Conservation (phyloP, 495 filamentous ascomycete species). For the Cudoniella acicularis region DNA sequence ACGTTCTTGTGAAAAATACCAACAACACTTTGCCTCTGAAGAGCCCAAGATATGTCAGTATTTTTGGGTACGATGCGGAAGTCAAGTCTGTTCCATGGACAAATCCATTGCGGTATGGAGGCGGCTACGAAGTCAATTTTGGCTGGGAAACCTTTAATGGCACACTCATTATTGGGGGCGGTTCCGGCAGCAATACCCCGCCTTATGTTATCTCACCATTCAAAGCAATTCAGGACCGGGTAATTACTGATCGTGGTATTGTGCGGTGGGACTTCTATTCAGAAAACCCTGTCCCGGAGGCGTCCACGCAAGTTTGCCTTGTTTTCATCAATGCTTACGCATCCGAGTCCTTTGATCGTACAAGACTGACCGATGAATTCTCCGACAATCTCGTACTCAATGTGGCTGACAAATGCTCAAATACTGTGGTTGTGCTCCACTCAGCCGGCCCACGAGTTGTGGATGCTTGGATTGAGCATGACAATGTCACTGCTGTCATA, state of each 20-base stretch:
- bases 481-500: slow-evolving; percentile 40
- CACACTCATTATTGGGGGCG: slow-evolving; percentile 72
- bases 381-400: slow-evolving; percentile 39
- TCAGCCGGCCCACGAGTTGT: background rate
- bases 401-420: slow-evolving; percentile 9
- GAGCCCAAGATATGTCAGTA: slow-evolving; percentile 37
- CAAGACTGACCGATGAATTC: slow-evolving; percentile 17
- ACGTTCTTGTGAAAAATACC: slow-evolving; percentile 60
- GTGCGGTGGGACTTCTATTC: slow-evolving; percentile 46
- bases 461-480: slow-evolving; percentile 1
- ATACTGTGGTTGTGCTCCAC: slow-evolving; percentile 2
- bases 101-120: slow-evolving; percentile 4
- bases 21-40: slow-evolving; percentile 51
- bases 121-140: slow-evolving; percentile 10
- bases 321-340: slow-evolving; percentile 60
- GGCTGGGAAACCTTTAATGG: slow-evolving; percentile 44
- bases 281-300: slow-evolving; percentile 14
- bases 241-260: slow-evolving; percentile 49
- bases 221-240: slow-evolving; percentile 49
- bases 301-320: slow-evolving; percentile 60
- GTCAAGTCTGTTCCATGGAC: slow-evolving; percentile 8
- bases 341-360: slow-evolving; percentile 50
- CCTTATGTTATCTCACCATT: slow-evolving; percentile 43
- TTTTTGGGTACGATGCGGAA: slow-evolving; percentile 46
- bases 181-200: slow-evolving; percentile 10